Conservation (phyloP, 2,329 filamentous ascomycete genomes). For the Alternaria consortialis region DNA sequence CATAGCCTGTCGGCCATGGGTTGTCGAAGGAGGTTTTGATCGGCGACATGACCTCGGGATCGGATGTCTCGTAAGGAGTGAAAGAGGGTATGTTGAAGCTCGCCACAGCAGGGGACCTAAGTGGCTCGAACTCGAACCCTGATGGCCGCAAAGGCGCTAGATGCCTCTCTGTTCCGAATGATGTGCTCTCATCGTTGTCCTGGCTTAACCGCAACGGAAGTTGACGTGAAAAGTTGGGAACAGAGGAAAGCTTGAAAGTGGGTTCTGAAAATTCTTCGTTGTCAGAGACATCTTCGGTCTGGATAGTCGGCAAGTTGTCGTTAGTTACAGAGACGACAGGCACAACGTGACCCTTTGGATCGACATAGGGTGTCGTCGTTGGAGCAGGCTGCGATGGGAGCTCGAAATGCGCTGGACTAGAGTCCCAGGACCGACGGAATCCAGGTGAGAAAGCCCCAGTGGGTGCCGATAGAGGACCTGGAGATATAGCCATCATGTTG, state of each 20-base stretch:
- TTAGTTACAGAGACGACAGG: slow-evolving; percentile 48
- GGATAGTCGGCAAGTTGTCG: slow-evolving; percentile 25
- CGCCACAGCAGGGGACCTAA: slow-evolving; percentile 41
- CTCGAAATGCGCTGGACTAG: slow-evolving; percentile 47
- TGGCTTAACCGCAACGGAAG: slow-evolving; percentile 40
- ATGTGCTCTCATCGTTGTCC: slow-evolving; percentile 21
- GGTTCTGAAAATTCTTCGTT: slow-evolving; percentile 21
- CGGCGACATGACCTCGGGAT: slow-evolving; percentile 39
- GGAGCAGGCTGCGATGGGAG: slow-evolving; percentile 42
- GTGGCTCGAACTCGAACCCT: slow-evolving; percentile 34
- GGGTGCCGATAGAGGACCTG: slow-evolving; percentile 53
- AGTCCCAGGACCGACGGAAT: slow-evolving; percentile 54
- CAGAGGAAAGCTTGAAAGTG: slow-evolving; percentile 28
- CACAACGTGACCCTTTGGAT: slow-evolving; percentile 49
- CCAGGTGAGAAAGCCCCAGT: slow-evolving; percentile 48
- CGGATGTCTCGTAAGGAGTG: slow-evolving; percentile 20
- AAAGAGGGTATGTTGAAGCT: slow-evolving; percentile 27
- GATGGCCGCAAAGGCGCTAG: slow-evolving; percentile 30
- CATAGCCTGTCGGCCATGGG: slow-evolving; percentile 42
- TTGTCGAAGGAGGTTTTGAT: slow-evolving; percentile 42
- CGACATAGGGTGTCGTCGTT: slow-evolving; percentile 45
- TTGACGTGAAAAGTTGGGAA: slow-evolving; percentile 53
- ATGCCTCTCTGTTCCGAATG: slow-evolving; percentile 21
- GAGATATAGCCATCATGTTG: slow-evolving; percentile 53
- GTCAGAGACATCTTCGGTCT: slow-evolving; percentile 10